Evolutionary conservation across 2,329 filamentous ascomycete genomes (phyloP).

Genomic region (Fusarium sublunatum): DNA sequence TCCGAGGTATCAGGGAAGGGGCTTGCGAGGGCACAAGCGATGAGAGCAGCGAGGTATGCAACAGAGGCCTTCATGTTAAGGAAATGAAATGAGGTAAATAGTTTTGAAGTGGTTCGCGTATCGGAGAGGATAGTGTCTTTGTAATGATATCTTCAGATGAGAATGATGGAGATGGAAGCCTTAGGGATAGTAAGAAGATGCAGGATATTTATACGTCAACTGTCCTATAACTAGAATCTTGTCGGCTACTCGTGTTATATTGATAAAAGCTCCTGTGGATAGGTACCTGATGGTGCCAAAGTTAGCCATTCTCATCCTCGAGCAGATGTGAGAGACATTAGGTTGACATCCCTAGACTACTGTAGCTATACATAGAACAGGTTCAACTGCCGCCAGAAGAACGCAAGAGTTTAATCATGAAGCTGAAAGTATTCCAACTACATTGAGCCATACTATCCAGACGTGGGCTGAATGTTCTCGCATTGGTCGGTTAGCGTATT

Average conservation of each 20-base stretch:
- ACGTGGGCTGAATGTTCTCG: neutral
- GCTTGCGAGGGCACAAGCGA: constrained; percentile 1
- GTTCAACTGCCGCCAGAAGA: too few relatives aligned
- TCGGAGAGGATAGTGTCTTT: neutral
- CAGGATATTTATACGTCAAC: neutral
- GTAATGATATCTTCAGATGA: neutral
- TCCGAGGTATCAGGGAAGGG: constrained; percentile 1
- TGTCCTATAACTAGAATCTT: too few relatives aligned
- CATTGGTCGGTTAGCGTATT: neutral
- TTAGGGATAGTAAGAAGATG: neutral
- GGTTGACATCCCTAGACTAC: neutral
- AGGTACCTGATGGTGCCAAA: neutral
- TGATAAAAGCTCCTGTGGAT: too few relatives aligned
- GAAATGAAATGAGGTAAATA: neutral
- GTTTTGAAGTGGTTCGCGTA: neutral
- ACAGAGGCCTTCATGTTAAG: constrained; percentile 3
- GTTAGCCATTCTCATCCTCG: neutral
- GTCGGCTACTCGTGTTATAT: too few relatives aligned
- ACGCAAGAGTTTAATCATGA: neutral
- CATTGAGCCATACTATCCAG: neutral
- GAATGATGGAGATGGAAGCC: neutral
- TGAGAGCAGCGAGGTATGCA: neutral
- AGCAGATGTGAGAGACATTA: neutral
- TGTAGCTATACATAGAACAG: neutral
- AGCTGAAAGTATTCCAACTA: neutral